Conservation (phyloP, 2,329 filamentous ascomycete genomes). For the Neoscytalidium dimidiatum region DNA sequence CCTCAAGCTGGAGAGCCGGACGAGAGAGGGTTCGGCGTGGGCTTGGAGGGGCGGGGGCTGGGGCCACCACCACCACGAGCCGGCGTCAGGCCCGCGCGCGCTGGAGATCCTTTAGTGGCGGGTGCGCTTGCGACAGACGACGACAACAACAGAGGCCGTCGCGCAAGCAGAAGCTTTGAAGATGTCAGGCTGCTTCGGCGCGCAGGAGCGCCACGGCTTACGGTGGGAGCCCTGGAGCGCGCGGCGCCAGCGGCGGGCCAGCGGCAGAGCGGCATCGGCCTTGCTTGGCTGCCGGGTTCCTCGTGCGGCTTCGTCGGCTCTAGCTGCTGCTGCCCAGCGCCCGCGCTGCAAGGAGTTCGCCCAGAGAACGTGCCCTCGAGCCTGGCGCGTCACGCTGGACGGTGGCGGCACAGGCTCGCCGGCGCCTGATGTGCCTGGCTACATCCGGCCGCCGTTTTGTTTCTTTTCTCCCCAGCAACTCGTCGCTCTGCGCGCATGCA, state of each 20-base stretch:
- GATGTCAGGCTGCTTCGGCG: background rate
- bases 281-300: background rate
- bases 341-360: conserved; percentile 6
- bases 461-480: conserved; percentile 2
- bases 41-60: background rate
- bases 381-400: background rate
- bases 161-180: background rate
- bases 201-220: background rate
- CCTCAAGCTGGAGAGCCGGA: background rate
- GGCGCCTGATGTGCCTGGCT: background rate
- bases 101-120: background rate
- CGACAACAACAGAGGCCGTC: background rate
- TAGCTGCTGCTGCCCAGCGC: background rate
- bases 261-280: background rate
- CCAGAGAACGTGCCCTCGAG: conserved; percentile 2
- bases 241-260: background rate
- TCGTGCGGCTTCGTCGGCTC: background rate
- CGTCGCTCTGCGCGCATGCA: too few species aligned
- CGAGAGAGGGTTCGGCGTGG: background rate
- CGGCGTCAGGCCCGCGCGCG: conserved; percentile 8
- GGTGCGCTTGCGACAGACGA: background rate
- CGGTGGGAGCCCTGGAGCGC: too few species aligned
- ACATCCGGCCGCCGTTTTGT: background rate
- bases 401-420: background rate
- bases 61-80: too few species aligned